Evolutionary conservation across 208 protist species (phyloP).

Genomic region (Leishmania guyanensis): DNA sequence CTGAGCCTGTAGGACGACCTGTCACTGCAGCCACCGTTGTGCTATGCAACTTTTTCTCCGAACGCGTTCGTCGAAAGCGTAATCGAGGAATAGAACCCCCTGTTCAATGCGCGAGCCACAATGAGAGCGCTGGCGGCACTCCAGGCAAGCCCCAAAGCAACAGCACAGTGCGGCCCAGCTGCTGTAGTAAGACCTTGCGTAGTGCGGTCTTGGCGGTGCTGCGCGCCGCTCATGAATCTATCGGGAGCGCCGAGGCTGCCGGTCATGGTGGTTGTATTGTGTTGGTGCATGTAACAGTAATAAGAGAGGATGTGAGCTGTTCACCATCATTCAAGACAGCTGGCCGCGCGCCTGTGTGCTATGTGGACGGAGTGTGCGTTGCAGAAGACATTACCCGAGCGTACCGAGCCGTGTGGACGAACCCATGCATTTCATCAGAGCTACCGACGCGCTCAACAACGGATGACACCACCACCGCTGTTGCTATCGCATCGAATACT

Average conservation of each 20-base stretch:
- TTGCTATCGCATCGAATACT: neutral
- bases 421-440: neutral
- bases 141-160: neutral
- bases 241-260: neutral
- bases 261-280: constrained; percentile 7
- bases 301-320: neutral
- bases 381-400: constrained; percentile 2
- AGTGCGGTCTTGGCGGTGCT: neutral
- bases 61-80: neutral
- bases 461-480: neutral
- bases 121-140: neutral
- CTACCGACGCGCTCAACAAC: neutral
- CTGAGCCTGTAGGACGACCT: neutral
- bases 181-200: constrained; percentile 2
- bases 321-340: neutral
- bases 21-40: neutral
- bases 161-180: neutral
- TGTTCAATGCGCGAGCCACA: neutral
- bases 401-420: constrained; percentile 12
- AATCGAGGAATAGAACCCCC: neutral
- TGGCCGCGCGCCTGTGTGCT: neutral
- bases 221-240: neutral
- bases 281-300: neutral
- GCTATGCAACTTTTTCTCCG: constrained; percentile 12
- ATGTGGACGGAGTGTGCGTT: constrained; percentile 17